Evolutionary conservation across 116 monocot genomes (phyloP), one percentile per base, ranked within the genome.

Genomic region (Phalaenopsis hybrid): DNA sequence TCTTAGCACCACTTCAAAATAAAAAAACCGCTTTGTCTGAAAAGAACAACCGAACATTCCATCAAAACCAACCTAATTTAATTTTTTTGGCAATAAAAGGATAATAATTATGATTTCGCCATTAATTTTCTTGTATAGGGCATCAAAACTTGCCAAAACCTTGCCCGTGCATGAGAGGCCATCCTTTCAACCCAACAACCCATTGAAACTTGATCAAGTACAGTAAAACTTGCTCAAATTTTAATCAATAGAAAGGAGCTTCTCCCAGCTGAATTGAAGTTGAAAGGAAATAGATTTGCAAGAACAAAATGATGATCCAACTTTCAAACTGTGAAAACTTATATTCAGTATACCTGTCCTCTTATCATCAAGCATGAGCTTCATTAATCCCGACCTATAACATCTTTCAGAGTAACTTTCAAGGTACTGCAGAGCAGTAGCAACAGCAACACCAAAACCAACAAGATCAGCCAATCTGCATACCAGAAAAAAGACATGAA

Each of bases 361-460:
- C 81, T 94, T 94, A 79, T 94, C 96, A 73, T 96, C 94, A 77
- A 91, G 48, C 92, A 96, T 90, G 44, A 90, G 75, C 75, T 91
- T 87, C 20, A 96, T 79, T 23, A 96, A 72, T 89, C 88, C 81
- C 31, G 96, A 89, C 25, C 87, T 94, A 69, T 94, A 96, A 67
- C 87, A 88, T 77, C 96, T 91, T 68, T 96, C 94, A 52, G 96
- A 92, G 68, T 92, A 96, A 63, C 88, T 91, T 85, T 90, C 75
- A 81, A 94, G 85, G 81, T 94, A 96, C 74, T 96, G 94, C 67
- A 82, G 79, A 8, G 82, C 92, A 16, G 94, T 96, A 74, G 96
- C 96, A 6, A 91, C 79, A 1, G 86, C 92, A 52, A 96, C 96
- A 43, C 94, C 96, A 86, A 96, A 96, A 58, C 96, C 96, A 81